Evolutionary conservation across 176 grass and related monocot species (phyloP).

Genomic region (Chrysopogon serrulatus): DNA sequence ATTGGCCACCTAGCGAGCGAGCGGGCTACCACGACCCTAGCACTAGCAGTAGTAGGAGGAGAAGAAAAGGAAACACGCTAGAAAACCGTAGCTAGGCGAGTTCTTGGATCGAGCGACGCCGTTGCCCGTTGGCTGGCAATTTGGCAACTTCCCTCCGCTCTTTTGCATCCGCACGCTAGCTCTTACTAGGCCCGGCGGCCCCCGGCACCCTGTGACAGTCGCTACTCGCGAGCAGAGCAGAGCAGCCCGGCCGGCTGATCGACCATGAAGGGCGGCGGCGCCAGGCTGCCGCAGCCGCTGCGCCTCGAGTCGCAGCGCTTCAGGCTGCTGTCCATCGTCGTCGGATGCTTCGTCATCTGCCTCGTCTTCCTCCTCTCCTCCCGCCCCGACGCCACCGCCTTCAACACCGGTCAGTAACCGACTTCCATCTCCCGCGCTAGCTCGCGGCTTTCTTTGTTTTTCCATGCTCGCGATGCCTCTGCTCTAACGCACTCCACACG

Average conservation of each 20-base stretch:
- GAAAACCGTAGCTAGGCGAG: no score
- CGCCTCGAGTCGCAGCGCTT: slow-evolving; percentile 63
- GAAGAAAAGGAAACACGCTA: not conserved
- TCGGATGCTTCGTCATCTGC: slow-evolving; percentile 72
- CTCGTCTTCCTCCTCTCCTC: slow-evolving; percentile 75
- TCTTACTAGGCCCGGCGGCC: no score
- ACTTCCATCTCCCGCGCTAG: not conserved
- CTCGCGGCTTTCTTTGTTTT: not conserved
- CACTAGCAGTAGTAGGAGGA: no score
- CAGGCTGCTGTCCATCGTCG: slow-evolving; percentile 48
- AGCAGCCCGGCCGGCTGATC: not conserved
- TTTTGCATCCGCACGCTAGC: not conserved
- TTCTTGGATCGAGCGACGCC: not conserved
- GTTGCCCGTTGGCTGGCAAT: no score
- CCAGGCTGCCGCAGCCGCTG: not conserved
- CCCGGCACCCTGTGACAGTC: not conserved
- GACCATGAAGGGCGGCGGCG: slow-evolving; percentile 44
- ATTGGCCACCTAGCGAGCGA: no score
- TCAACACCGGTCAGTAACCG: slow-evolving; percentile 33
- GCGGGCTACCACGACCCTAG: no score
- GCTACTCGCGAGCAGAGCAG: not conserved
- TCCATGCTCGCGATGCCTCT: not conserved
- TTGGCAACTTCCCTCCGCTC: no score
- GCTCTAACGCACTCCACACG: not conserved
- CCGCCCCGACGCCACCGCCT: slow-evolving; percentile 42